These are phyloP conservation scores for Aspergillus clavatus DNA, from an alignment of 2,329 filamentous ascomycete genomes.

Conservation along the genomic window DNA sequence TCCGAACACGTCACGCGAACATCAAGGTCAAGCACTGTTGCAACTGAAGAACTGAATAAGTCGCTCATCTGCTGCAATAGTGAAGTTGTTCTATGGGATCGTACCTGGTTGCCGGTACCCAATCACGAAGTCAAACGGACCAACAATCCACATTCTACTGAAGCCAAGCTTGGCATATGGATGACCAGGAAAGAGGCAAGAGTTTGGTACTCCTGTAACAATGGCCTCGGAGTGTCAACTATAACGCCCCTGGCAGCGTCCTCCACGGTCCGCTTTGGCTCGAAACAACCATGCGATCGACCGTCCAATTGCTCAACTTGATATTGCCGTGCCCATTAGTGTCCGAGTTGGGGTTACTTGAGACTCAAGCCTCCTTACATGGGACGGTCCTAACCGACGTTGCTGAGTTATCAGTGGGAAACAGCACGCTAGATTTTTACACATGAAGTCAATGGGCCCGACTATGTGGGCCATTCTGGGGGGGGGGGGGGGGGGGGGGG, in stretches of 20 bases:
- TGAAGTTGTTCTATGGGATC: not conserved
- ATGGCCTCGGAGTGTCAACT: too few relatives aligned
- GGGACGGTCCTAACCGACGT: not conserved
- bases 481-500: too few relatives aligned
- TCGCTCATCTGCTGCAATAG: not conserved
- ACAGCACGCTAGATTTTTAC: not conserved
- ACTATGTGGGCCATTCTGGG: not conserved
- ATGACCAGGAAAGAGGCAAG: not conserved
- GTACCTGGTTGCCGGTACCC: not conserved
- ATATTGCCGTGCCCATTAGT: not conserved
- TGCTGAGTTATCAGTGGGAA: not conserved
- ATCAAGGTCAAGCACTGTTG: not conserved
- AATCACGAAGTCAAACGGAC: not conserved
- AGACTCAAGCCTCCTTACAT: not conserved
- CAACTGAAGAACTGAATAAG: not conserved
- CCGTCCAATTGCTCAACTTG: not conserved
- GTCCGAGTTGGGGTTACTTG: not conserved
- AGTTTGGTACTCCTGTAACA: too few relatives aligned
- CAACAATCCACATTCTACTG: not conserved
- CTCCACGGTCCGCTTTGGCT: not conserved
- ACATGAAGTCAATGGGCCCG: not conserved
- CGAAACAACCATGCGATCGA: not conserved
- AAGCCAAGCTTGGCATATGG: not conserved
- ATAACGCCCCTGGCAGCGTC: not conserved
- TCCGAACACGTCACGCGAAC: not conserved